Base-by-base conservation (phyloP, 2,329 filamentous ascomycete species). In the Hypoxylon sp. region DNA sequence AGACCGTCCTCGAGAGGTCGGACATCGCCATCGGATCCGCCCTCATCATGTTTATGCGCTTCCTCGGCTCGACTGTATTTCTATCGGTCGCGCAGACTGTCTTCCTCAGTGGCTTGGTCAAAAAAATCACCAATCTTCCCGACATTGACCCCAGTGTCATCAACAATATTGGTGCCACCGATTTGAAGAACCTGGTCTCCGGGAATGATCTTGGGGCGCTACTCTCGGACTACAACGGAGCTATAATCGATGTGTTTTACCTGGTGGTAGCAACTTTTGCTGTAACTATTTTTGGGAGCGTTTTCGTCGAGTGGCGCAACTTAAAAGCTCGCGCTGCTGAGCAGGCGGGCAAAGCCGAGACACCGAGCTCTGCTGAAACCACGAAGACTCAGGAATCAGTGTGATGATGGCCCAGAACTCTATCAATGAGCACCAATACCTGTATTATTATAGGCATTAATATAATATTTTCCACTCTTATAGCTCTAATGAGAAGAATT, bases 11-110 rank as follows among this genome's bases (percentile, higher is more conserved):
- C 17, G 65, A 64, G 15, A 60, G 44, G 37, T 24, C 59, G 8
- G 71, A 74, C 32, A 65, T 73, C 30, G 59, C 72, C n/a, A 72
- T 63, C 24, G 72, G 72, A 24, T 60, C 67, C 6, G 62, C 71
- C 2, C 28, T 73, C 19, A 62, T 74, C n/a, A 68, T 70, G 48
- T 73, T 73, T 47, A 43, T 65, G 6, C 68, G 67, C 15, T 67
- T 67, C 10, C 60, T 73, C n/a, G 70, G 69, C 19, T 66, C 68
- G 11, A 65, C 71, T 22, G 62, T 73, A 56, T 71, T 70, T 15
- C 48, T 71, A 15, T 61, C 70, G 3, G 68, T 73, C 11, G 71
- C 67, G 1, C 65, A 73, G 28, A 70, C 62, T 32, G 50, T 72
- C 2, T 71, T 73, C 32, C 65, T 63, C 22, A 70, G 71, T 46